phyloP scores from a whole-genome alignment of 108 stramenopile species.

The Nannochloropsis granulata region DNA sequence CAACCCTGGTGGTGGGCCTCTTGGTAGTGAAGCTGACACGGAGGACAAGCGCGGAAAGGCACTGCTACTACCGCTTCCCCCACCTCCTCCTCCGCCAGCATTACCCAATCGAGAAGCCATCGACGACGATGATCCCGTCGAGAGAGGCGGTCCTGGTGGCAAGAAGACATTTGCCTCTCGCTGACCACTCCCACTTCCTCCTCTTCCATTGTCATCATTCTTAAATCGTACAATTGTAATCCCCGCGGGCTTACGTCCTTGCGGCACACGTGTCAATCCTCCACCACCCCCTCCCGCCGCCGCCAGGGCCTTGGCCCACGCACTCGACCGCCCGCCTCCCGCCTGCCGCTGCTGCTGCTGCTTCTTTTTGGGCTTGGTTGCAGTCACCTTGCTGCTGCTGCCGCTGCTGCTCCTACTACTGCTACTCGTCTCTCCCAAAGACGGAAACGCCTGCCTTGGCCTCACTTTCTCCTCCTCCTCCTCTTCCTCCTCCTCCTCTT shows the following conservation, averaged over 20 bases:
- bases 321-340: not conserved
- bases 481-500: not conserved
- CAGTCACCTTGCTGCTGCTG: not conserved
- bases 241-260: not conserved
- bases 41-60: no score
- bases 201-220: not conserved
- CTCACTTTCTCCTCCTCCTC: not conserved
- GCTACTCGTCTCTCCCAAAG: not conserved
- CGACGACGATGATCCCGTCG: not conserved
- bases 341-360: not conserved
- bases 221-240: not conserved
- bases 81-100: no score
- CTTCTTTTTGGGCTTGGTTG: not conserved
- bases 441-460: not conserved
- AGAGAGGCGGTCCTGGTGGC: not conserved
- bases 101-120: no score
- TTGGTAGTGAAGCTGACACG: not conserved
- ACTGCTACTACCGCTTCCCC: no score
- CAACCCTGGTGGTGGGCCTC: not conserved
- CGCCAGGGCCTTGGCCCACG: not conserved
- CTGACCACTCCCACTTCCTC: not conserved
- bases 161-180: not conserved
- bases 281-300: not conserved
- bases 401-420: not conserved
- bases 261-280: not conserved